Percentiles rank a stretch among this genome's conserved stretches.
These are phyloP conservation scores for Serendipita sp. DNA, from an alignment of 768 basidiomycete genomes.

Conservation along the genomic window DNA sequence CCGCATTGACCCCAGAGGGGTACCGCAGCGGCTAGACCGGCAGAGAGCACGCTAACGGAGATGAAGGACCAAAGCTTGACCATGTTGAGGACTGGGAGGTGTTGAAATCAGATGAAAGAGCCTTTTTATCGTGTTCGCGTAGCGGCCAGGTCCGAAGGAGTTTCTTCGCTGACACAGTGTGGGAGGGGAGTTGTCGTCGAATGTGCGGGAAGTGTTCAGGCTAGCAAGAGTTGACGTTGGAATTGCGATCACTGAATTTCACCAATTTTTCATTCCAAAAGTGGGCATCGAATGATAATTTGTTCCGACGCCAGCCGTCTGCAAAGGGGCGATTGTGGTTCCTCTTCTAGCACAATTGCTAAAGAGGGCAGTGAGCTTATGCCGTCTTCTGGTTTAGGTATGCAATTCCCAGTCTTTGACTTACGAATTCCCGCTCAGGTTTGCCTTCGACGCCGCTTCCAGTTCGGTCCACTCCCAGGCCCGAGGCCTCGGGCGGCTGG, in stretches of 20 bases:
- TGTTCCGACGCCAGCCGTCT: background rate
- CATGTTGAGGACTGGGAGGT: background rate
- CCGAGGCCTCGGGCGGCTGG: too few relatives aligned
- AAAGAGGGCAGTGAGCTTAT: too few relatives aligned
- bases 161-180: background rate
- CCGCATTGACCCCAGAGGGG: conserved; percentile 2
- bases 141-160: background rate
- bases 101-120: background rate
- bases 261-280: too few relatives aligned
- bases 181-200: background rate
- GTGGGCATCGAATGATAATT: background rate
- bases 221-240: background rate
- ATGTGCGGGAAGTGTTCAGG: background rate
- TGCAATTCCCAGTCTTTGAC: too few relatives aligned
- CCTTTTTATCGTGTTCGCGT: background rate
- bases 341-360: too few relatives aligned
- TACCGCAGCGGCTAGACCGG: background rate
- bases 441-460: too few relatives aligned
- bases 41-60: background rate
- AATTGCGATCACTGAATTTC: background rate
- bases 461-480: too few relatives aligned
- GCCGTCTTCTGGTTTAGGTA: too few relatives aligned
- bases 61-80: background rate
- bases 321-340: too few relatives aligned
- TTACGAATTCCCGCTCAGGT: too few relatives aligned